These are phyloP conservation scores for Fusarium sp. DNA, from an alignment of 2,329 filamentous ascomycete species.

Conservation along the genomic window DNA sequence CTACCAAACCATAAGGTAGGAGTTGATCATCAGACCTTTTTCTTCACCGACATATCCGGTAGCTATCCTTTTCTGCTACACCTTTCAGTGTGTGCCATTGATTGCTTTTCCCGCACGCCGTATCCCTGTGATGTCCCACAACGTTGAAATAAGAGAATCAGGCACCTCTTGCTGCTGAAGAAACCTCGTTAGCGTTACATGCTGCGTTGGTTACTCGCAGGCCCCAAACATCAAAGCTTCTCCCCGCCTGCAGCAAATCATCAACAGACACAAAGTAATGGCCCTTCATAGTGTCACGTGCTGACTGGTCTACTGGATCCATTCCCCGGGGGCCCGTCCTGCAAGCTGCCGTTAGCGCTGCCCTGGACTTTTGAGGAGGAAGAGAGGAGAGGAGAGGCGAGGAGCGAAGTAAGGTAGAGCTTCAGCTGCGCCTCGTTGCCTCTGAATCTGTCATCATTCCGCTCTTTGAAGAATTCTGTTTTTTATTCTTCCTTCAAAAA, in stretches of 20 bases:
- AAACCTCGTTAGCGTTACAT: slow-evolving; percentile 14
- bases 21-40: neutral
- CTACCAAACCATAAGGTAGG: neutral
- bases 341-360: slow-evolving; percentile 36
- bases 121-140: neutral
- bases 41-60: slow-evolving; percentile 4
- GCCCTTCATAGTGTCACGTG: slow-evolving; percentile 20
- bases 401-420: slow-evolving; percentile 2
- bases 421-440: slow-evolving; percentile 29
- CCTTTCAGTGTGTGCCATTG: neutral
- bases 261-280: slow-evolving; percentile 19
- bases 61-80: neutral
- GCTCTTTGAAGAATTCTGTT: neutral
- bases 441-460: slow-evolving; percentile 31
- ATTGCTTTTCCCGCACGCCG: neutral
- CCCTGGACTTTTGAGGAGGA: slow-evolving; percentile 15
- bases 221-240: slow-evolving; percentile 11
- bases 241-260: slow-evolving; percentile 18
- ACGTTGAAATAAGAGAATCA: neutral
- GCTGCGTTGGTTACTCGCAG: slow-evolving; percentile 2
- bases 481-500: neutral
- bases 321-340: slow-evolving; percentile 1
- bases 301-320: slow-evolving; percentile 18
- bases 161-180: neutral
- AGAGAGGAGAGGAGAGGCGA: slow-evolving; percentile 9